These are phyloP conservation scores for Cladosporium sp. DNA, from an alignment of 2,329 filamentous ascomycete species.

Conservation along the genomic window DNA sequence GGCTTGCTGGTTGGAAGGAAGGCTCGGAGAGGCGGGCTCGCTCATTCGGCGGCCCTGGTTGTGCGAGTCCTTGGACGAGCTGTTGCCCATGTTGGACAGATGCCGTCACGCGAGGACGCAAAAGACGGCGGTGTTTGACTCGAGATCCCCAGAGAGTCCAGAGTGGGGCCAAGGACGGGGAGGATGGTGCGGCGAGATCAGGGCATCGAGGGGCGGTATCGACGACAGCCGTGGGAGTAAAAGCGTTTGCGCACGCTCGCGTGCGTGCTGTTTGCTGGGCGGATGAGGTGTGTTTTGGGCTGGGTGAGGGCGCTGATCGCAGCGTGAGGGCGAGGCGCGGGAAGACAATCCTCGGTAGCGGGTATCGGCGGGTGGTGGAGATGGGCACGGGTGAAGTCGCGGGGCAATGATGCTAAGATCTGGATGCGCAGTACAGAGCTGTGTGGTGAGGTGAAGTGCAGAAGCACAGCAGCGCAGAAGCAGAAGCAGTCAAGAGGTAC, in stretches of 20 bases:
- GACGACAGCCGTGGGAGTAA: not conserved
- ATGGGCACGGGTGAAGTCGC: not conserved
- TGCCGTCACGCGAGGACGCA: not conserved
- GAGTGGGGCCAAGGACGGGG: not conserved
- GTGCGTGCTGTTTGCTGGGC: not conserved
- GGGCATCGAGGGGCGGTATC: not conserved
- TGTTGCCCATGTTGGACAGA: constrained; percentile 39
- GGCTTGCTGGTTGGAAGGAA: constrained; percentile 17
- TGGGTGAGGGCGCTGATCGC: not conserved
- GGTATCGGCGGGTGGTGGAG: not conserved
- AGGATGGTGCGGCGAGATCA: not conserved
- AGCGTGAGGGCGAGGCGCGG: no score
- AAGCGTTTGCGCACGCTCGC: not conserved
- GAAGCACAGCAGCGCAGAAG: no score
- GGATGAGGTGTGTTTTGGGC: not conserved
- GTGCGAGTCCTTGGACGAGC: constrained; percentile 40
- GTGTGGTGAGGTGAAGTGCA: no score
- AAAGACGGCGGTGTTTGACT: not conserved
- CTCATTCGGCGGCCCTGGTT: constrained; percentile 18
- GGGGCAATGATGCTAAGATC: not conserved
- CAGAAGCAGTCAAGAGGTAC: no score
- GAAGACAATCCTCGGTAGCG: not conserved
- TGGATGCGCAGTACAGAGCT: no score
- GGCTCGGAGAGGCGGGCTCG: constrained; percentile 19
- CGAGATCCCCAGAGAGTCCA: constrained; percentile 5